Base-by-base conservation (phyloP, 305 asterid species). In the Vinca major region DNA sequence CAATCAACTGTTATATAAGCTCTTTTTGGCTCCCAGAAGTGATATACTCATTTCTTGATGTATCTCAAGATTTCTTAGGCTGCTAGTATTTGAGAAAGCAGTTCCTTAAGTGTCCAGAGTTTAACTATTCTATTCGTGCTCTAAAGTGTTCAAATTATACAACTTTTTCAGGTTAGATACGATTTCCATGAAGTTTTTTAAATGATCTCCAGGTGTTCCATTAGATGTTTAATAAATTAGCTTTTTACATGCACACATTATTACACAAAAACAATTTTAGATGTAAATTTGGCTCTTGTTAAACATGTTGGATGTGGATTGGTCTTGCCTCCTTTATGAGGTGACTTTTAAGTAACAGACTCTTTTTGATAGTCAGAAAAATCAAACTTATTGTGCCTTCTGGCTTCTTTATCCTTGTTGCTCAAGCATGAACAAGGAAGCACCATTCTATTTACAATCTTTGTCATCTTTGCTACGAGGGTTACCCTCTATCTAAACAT, bases 211-310 rank as follows among this genome's bases (percentile, higher is more conserved):
- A 3, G 50, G 14, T 17, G 51, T 10, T 40, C 9, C 66, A 1
- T 8, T 12, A 41, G 14, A n/a, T n/a, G n/a, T 41, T 41, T 41
- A 3, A 62, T 13, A 9, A 62, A 21, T 17, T n/a, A 21, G 13
- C 14, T 19, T 8, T 43, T 63, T 21, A n/a, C 13, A 12, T 45
- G 43, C 56, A 47, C 4, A 14, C 69, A 2, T 7, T 49, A 44
- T 58, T 26, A 6, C 45, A n/a, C n/a, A n/a, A n/a, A n/a, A n/a
- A 49, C n/a, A 33, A 16, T 9, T 65, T 33, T 17, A 14, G 14
- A 9, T 48, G 41, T 49, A 36, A 14, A 21, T 65, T 51, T 33
- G 60, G 14, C 26, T 65, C 69, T 65, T 65, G n/a, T 26, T 65
- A 5, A 65, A 45, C 20, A 48, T 48, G 45, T 65, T 17, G 14